phyloP scores from a whole-genome alignment of 768 basidiomycete species.

The Baorangia bicolor region DNA sequence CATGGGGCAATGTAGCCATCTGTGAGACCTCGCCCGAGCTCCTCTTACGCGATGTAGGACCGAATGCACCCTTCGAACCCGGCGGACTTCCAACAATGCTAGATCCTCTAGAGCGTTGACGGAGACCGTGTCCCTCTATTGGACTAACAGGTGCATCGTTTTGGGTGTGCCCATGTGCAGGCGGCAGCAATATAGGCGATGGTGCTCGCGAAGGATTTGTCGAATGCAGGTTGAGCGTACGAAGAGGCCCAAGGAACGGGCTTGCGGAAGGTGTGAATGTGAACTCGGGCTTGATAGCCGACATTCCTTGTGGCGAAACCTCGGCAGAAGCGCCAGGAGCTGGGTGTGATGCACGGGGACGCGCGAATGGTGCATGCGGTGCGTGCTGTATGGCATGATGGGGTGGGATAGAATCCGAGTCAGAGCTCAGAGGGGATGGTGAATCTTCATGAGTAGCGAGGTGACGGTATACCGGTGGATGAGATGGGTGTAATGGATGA shows the following conservation, averaged over 20 bases:
- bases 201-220: constrained; percentile 69
- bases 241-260: constrained; percentile 76
- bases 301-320: constrained; percentile 23
- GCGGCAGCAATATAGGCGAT: constrained; percentile 67
- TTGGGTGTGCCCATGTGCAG: constrained; percentile 33
- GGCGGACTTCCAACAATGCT: constrained; percentile 42
- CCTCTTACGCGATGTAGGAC: constrained; percentile 28
- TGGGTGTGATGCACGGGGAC: constrained; percentile 28
- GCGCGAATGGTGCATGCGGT: constrained; percentile 26
- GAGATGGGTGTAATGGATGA: constrained; percentile 44
- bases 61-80: constrained; percentile 24
- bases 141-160: constrained; percentile 34
- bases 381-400: constrained; percentile 30
- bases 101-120: constrained; percentile 28
- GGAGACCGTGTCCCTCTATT: constrained; percentile 31
- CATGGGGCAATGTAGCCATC: constrained; percentile 28
- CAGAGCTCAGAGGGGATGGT: constrained; percentile 69
- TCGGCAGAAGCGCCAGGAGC: constrained; percentile 28
- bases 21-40: constrained; percentile 34
- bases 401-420: constrained; percentile 47
- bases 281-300: constrained; percentile 35
- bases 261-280: constrained; percentile 69
- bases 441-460: constrained; percentile 53
- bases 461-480: constrained; percentile 33
- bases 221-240: constrained; percentile 73